Evolutionary conservation across 148 eudicot species (phyloP), one percentile per base, ranked within the genome.

Genomic region (Vaccinium macrocarpon): DNA sequence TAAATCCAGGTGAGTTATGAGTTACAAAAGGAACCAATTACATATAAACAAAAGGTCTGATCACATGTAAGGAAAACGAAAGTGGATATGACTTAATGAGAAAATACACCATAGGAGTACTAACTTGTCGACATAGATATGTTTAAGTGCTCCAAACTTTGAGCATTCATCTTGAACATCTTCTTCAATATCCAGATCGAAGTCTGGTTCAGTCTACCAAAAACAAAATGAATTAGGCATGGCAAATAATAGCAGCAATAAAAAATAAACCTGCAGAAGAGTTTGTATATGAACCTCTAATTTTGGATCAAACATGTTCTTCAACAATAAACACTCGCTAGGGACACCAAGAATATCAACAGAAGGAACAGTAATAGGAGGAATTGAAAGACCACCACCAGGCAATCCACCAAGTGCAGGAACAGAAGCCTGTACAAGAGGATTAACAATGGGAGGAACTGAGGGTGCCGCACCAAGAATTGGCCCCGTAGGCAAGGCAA

Each of bases 271-370:
- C 64, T 25, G 48, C 13, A 72, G 55, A 51, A 74, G 15, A 2
- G 21, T 25, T 77, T 50, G 71, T 4, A 8, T 23, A 83, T 93
- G 29, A 82, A 94, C 98, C 98, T 95, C 98, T 81, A 87, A 27
- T 6, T 83, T 88, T 4, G 93, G 96, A 89, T 95, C 98, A 92
- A 95, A 94, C 98, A 95, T 94, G 90, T 95, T 95, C 88, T 91
- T 95, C 88, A 95, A 85, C 86, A 94, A 82, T 72, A 95, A 85
- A 87, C 98, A 95, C 86, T 95, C 98, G 82, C 94, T 95, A 55
- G 96, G 96, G 74, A 88, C 91, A 48, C 98, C 98, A 80, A 95
- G 81, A n/a, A 90, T 59, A 81, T 93, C 95, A 73, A 86, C 81
- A 52, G 91, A 77, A 59, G 98, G 92, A 82, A 85, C 55, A 70